Conservation (phyloP, 139 green algal species). For the Dunaliella sp. region DNA sequence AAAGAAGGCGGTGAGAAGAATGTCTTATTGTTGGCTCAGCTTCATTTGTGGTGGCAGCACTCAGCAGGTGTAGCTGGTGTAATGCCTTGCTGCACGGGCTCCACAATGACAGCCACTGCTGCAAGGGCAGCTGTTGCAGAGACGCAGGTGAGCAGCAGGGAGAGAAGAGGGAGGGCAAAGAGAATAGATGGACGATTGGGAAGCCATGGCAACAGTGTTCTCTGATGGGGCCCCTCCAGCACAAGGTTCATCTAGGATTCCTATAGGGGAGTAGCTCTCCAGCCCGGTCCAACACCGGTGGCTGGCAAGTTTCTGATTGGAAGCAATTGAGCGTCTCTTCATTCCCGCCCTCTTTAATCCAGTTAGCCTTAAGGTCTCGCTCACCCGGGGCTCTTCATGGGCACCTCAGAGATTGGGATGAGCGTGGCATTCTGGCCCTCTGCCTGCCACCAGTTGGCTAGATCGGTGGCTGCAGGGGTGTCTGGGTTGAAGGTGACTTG, state of each 20-base stretch:
- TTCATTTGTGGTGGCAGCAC: no score
- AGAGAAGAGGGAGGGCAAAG: not conserved
- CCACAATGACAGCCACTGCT: no score
- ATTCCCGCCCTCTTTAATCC: not conserved
- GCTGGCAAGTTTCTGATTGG: not conserved
- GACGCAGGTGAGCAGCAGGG: no score
- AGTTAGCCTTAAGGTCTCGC: conserved; percentile 56
- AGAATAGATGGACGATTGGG: not conserved
- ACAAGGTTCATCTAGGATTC: not conserved
- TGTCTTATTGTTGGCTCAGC: no score
- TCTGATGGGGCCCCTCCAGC: no score
- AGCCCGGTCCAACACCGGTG: not conserved
- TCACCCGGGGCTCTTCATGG: not conserved
- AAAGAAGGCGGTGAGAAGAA: no score
- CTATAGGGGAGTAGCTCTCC: not conserved
- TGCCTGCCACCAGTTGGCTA: not conserved
- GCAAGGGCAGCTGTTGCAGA: no score
- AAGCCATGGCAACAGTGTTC: not conserved
- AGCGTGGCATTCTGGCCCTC: conserved; percentile 17
- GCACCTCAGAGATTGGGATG: not conserved
- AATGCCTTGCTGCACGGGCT: no score
- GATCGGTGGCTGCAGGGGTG: not conserved
- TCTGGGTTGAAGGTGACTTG: conserved; percentile 59
- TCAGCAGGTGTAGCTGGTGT: no score
- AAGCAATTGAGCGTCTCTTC: not conserved